These are phyloP conservation scores for Trichosanthes truncata DNA, from an alignment of 306 rosid genomes.

Conservation along the genomic window DNA sequence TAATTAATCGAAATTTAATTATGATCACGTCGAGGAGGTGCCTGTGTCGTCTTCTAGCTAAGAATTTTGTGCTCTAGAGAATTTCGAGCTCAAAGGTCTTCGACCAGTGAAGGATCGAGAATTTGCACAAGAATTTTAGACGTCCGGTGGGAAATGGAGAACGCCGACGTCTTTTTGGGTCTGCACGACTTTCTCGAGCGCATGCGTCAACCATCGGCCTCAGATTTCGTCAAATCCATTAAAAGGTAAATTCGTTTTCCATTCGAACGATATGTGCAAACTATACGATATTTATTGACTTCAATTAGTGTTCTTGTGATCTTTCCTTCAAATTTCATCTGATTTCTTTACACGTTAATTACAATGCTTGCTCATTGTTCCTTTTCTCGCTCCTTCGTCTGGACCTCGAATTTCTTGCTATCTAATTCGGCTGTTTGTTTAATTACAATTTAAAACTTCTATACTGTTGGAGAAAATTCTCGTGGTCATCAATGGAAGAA, in stretches of 20 bases:
- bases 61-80: not conserved
- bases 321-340: not conserved
- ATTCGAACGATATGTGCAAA: not conserved
- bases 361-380: not conserved
- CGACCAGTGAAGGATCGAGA: not conserved
- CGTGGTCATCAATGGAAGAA: not conserved
- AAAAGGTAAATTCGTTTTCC: constrained; percentile 37
- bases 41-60: not conserved
- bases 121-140: not conserved
- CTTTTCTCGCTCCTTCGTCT: not conserved
- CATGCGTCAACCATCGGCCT: constrained; percentile 94
- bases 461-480: not conserved
- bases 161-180: constrained; percentile 80
- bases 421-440: not conserved
- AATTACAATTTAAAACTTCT: not conserved
- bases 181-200: constrained; percentile 90
- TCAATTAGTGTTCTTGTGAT: not conserved
- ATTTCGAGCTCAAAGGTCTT: not conserved
- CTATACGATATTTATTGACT: not conserved
- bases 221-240: constrained; percentile 91
- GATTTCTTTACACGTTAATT: not conserved
- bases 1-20: not conserved
- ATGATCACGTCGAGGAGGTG: not conserved
- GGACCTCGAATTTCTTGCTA: not conserved
- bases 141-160: constrained; percentile 49